Conservation (phyloP, 805 yeast species). For the Candida berthetii region DNA sequence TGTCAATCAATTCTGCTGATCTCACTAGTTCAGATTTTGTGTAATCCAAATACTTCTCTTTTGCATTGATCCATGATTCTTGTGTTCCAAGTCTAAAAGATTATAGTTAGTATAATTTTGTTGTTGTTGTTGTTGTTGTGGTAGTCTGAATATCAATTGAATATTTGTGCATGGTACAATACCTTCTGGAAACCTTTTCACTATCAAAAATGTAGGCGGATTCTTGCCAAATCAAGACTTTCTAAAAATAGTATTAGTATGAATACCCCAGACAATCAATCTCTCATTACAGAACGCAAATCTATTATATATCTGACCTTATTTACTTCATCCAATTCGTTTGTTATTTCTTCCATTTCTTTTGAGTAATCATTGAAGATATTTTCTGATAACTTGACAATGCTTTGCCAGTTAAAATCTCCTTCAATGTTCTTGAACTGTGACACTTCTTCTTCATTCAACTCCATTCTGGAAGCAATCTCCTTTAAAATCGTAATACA, state of each 20-base stretch:
- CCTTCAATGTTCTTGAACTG: neutral
- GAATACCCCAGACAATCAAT: no score
- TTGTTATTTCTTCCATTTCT: conserved; percentile 14
- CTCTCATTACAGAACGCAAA: no score
- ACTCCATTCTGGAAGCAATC: neutral
- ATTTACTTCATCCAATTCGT: conserved; percentile 15
- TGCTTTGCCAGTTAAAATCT: neutral
- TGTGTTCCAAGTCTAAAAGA: conserved; percentile 6
- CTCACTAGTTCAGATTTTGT: conserved; percentile 14
- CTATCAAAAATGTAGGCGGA: conserved; percentile 17
- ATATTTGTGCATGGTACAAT: no score
- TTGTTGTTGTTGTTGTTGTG: no score
- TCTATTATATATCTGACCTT: conserved; percentile 5
- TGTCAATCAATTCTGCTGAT: conserved; percentile 17
- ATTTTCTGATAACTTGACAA: neutral
- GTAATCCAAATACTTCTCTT: conserved; percentile 13
- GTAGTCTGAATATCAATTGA: no score
- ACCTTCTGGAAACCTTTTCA: conserved; percentile 12
- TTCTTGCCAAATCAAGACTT: conserved; percentile 21
- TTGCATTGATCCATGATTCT: conserved; percentile 17
- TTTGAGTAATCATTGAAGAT: conserved; percentile 10
- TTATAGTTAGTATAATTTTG: neutral
- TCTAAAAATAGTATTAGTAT: conserved; percentile 6
- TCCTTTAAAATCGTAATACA: neutral
- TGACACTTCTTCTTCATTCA: neutral